A percentile compares a stretch with the other conserved stretches of the same genome.
These are phyloP conservation scores for Penicillium lagena DNA, from an alignment of 495 filamentous ascomycete species.

Conservation along the genomic window DNA sequence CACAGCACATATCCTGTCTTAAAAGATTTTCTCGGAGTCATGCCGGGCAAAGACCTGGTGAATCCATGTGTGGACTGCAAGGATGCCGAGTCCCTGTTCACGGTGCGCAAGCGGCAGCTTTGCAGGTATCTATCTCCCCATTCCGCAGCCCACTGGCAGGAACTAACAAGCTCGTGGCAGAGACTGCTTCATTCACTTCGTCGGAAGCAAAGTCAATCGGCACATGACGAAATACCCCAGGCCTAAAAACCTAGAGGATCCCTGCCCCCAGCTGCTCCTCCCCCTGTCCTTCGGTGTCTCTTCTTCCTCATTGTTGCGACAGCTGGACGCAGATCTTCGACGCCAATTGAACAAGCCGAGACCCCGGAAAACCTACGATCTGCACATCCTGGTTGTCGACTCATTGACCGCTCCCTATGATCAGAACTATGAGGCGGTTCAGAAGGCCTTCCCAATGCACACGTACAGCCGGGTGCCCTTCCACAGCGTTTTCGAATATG, in stretches of 20 bases:
- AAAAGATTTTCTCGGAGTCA: conserved; percentile 4
- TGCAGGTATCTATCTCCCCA: conserved; percentile 32
- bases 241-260: conserved; percentile 22
- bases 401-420: conserved; percentile 24
- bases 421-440: conserved; percentile 29
- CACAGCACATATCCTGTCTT: not conserved
- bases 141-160: not conserved
- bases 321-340: conserved; percentile 63
- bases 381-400: conserved; percentile 64
- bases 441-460: conserved; percentile 53
- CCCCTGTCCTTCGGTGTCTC: conserved; percentile 80
- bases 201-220: conserved; percentile 68
- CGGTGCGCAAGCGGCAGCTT: conserved; percentile 35
- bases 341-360: conserved; percentile 49
- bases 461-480: conserved; percentile 49
- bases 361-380: conserved; percentile 52
- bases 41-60: conserved; percentile 33
- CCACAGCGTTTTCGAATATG: conserved; percentile 47
- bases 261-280: conserved; percentile 55
- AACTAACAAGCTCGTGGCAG: conserved; percentile 32
- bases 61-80: conserved; percentile 37
- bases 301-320: conserved; percentile 69
- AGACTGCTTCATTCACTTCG: conserved; percentile 70
- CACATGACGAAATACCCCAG: conserved; percentile 63
- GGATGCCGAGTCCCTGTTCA: conserved; percentile 27